Percentiles rank a stretch among this genome's conserved stretches.
Evolutionary conservation across 495 filamentous ascomycete species (phyloP).

Genomic region (Rhypophila decipiens): DNA sequence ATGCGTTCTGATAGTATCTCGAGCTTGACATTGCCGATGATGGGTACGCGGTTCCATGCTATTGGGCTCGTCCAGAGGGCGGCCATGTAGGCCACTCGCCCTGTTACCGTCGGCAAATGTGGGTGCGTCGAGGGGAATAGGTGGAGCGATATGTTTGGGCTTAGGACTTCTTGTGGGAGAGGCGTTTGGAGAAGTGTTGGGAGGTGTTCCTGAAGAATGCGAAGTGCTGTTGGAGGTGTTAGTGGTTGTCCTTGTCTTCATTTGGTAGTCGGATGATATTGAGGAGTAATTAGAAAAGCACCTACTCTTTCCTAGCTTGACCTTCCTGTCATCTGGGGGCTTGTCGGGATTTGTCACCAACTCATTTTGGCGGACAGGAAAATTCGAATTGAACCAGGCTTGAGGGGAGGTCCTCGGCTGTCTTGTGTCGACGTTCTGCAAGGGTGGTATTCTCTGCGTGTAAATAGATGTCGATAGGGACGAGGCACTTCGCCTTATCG

Average conservation of each 20-base stretch:
- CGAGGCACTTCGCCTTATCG: background rate
- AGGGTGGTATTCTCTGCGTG: background rate
- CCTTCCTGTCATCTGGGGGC: constrained; percentile 52
- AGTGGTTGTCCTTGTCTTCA: background rate
- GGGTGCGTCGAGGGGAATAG: constrained; percentile 96
- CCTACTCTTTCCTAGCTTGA: constrained; percentile 88
- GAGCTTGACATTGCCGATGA: constrained; percentile 81
- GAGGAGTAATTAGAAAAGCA: constrained; percentile 3
- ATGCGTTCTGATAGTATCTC: constrained; percentile 85
- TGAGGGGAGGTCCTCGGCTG: background rate
- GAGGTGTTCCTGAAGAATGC: constrained; percentile 77
- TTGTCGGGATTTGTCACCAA: constrained; percentile 6
- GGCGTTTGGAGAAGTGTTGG: constrained; percentile 79
- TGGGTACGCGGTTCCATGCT: constrained; percentile 87
- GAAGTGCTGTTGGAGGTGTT: constrained; percentile 54
- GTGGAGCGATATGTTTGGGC: constrained; percentile 83
- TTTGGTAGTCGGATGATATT: background rate
- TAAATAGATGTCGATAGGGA: background rate
- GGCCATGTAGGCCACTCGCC: constrained; percentile 82
- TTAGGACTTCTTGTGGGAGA: constrained; percentile 79
- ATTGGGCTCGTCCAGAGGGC: constrained; percentile 93
- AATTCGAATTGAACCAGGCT: constrained; percentile 31
- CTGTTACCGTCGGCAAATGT: constrained; percentile 85
- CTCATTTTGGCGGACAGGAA: constrained; percentile 7
- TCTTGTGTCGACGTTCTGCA: background rate